Evolutionary conservation across 768 basidiomycete genomes (phyloP), one percentile per base, ranked within the genome.

Genomic region (Amanita rubescens): DNA sequence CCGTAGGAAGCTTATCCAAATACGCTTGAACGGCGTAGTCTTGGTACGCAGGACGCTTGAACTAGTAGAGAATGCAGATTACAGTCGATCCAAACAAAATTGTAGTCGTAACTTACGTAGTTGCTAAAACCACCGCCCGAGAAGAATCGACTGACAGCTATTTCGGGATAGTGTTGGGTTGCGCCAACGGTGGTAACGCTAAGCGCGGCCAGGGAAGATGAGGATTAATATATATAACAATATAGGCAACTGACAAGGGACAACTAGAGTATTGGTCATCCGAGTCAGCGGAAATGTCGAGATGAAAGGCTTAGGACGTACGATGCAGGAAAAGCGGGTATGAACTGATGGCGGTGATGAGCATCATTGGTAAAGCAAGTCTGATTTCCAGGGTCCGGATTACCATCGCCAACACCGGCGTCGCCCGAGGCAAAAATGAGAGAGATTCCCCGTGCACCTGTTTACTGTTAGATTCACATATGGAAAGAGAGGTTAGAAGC

Each of bases 41-140:
- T 60, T 87, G 85, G 60, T 82, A 86, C 0, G 35, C 4, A 3
- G 85, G 85, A 20, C 77, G 76, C 19, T 58, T 0, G 63, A 81
- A 84, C 80, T 84, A 52, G 17, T n/a, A 47, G 39, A 33, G 44
- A 44, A 22, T 15, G 7, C 33, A 20, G 20, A 53, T 59, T 14
- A 22, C 7, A n/a, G n/a, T 42, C 27, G 22, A 34, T 30, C 22
- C 22, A 10, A 30, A 42, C 5, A 38, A 19, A 30, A 19, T 30
- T 14, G 20, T n/a, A 14, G 34, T 14, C 41, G 17, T 10, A 47
- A 71, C 76, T 57, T 11, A 85, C 84, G 49, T 80, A 79, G 57
- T 84, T 72, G 62, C 84, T 86, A 69, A 88, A 90, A 2, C 87
- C 86, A 33, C 87, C 87, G 1, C 85, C 84, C 11, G 84, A 86